Percentiles rank a stretch among this genome's conserved stretches.
These are phyloP conservation scores for Diplosphaera chodatii DNA, from an alignment of 139 green algal species.

Conservation along the genomic window DNA sequence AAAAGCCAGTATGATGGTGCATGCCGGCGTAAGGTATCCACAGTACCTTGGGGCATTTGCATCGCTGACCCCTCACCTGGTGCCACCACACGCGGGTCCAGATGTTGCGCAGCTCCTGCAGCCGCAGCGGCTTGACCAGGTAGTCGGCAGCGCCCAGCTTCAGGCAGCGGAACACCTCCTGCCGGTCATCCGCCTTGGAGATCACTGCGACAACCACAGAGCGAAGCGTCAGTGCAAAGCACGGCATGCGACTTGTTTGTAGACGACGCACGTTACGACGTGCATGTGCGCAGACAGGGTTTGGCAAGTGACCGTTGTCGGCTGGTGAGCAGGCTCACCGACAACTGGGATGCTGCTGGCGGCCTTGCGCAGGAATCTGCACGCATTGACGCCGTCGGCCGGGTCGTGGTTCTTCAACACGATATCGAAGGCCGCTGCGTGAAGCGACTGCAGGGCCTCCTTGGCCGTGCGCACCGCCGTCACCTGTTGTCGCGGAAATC, in stretches of 20 bases:
- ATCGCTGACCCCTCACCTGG: not conserved
- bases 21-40: too few species aligned
- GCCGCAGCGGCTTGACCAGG: conserved; percentile 75
- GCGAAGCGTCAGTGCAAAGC: not conserved
- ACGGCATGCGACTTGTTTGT: not conserved
- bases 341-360: conserved; percentile 44
- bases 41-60: too few species aligned
- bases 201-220: conserved; percentile 42
- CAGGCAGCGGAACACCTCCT: conserved; percentile 67
- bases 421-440: conserved; percentile 37
- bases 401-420: conserved; percentile 72
- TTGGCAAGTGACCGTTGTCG: not conserved
- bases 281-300: not conserved
- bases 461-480: conserved; percentile 26
- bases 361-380: conserved; percentile 38
- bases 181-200: conserved; percentile 51
- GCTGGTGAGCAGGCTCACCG: conserved; percentile 24
- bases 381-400: conserved; percentile 33
- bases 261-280: too few species aligned
- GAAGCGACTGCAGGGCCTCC: conserved; percentile 42
- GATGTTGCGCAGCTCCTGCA: conserved; percentile 78
- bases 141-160: conserved; percentile 79
- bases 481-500: conserved; percentile 26
- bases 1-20: too few species aligned
- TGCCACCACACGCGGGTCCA: conserved; percentile 80